Evolutionary conservation across 768 basidiomycete species (phyloP).

Genomic region (Rhizopogon roseolus): DNA sequence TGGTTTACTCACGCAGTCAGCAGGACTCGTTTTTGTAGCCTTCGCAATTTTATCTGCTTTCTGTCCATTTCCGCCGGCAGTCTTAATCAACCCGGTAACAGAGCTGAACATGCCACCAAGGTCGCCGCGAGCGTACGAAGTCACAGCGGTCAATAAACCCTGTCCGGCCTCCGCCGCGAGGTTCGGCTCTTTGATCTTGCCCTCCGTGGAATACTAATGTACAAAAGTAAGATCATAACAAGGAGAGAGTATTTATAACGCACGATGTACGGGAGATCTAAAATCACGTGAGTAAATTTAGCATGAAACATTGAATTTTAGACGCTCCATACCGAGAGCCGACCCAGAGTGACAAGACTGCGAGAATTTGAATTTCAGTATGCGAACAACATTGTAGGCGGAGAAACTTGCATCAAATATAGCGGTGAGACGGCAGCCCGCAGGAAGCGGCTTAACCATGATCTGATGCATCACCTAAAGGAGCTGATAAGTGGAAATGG

Average conservation of each 20-base stretch:
- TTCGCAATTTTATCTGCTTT: constrained; percentile 61
- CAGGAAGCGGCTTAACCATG: constrained; percentile 76
- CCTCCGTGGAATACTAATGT: constrained; percentile 85
- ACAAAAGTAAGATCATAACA: not conserved
- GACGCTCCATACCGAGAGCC: constrained; percentile 54
- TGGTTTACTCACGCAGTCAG: constrained; percentile 68
- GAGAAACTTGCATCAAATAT: constrained; percentile 62
- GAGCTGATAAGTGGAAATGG: constrained; percentile 3
- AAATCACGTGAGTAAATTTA: not conserved
- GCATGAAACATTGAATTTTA: not conserved
- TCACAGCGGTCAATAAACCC: constrained; percentile 74
- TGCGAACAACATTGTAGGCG: not conserved
- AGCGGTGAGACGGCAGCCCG: constrained; percentile 84
- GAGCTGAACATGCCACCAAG: constrained; percentile 73
- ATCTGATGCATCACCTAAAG: constrained; percentile 66
- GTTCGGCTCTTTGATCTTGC: constrained; percentile 93
- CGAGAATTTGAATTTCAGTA: constrained; percentile 3
- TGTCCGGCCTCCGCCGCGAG: constrained; percentile 82
- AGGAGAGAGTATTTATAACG: constrained; percentile 7
- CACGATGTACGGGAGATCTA: constrained; percentile 70
- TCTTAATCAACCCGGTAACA: constrained; percentile 70
- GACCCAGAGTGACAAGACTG: constrained; percentile 91
- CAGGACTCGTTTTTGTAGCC: constrained; percentile 68
- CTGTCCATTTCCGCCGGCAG: constrained; percentile 58
- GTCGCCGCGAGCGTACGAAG: constrained; percentile 76